These are phyloP conservation scores for Stachybotrys echinatus DNA, from an alignment of 2,329 filamentous ascomycete species.

Conservation along the genomic window DNA sequence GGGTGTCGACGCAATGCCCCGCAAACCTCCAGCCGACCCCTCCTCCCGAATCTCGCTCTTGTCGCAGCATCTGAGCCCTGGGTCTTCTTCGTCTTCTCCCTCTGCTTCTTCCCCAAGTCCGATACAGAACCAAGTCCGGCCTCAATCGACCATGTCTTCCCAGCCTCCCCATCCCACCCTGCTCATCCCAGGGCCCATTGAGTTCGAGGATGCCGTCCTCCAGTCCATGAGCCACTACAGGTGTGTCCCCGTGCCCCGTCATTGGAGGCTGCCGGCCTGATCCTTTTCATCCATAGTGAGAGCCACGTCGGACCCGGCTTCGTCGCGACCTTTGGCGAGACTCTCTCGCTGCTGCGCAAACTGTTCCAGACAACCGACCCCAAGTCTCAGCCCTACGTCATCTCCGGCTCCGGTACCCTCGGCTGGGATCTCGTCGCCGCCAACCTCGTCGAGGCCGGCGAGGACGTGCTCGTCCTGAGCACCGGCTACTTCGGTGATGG, in stretches of 20 bases:
- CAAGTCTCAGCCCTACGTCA: slow-evolving; percentile 81
- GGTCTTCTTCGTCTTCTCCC: slow-evolving; percentile 11
- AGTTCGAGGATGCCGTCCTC: slow-evolving; percentile 96
- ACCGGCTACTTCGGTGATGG: slow-evolving; percentile 96
- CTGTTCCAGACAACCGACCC: slow-evolving; percentile 88
- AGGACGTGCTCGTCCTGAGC: slow-evolving; percentile 88
- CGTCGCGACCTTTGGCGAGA: slow-evolving; percentile 86
- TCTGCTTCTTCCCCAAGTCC: slow-evolving; percentile 7
- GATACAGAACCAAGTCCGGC: slow-evolving; percentile 13
- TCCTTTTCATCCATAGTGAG: slow-evolving; percentile 53
- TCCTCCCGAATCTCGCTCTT: slow-evolving; percentile 22
- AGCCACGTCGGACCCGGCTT: slow-evolving; percentile 89
- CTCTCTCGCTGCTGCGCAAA: slow-evolving; percentile 79
- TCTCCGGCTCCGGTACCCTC: slow-evolving; percentile 90
- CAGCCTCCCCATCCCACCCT: slow-evolving; percentile 64
- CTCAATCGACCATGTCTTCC: slow-evolving; percentile 48
- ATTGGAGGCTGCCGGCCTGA: not conserved
- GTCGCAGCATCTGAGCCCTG: slow-evolving; percentile 16
- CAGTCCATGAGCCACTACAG: slow-evolving; percentile 94
- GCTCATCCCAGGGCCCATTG: slow-evolving; percentile 94
- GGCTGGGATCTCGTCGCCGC: slow-evolving; percentile 97
- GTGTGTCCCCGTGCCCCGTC: slow-evolving; percentile 36
- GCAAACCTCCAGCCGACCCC: slow-evolving; percentile 23
- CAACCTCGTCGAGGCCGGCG: slow-evolving; percentile 84
- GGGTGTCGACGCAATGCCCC: slow-evolving; percentile 20